Percentiles rank a stretch among this genome's conserved stretches.
These are phyloP conservation scores for Phymatotrichopsis omnivora DNA, from an alignment of 2,329 filamentous ascomycete genomes.

Conservation along the genomic window DNA sequence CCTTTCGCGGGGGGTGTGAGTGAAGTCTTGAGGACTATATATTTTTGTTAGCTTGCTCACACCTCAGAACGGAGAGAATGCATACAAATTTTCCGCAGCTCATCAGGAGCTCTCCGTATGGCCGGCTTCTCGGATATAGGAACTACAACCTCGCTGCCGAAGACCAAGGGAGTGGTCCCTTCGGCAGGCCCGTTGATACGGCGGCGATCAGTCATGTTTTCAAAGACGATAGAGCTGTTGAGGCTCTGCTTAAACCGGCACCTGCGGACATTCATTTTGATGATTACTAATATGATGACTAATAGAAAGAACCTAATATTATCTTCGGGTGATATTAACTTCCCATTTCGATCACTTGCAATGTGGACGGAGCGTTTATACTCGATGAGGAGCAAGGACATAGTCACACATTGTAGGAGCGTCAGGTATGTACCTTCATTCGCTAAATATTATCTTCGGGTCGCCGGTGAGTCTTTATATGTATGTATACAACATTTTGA, in stretches of 20 bases:
- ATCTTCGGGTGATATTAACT: background rate
- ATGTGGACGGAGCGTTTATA: constrained; percentile 12
- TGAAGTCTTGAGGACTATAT: constrained; percentile 73
- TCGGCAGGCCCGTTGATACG: constrained; percentile 81
- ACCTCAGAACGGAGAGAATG: constrained; percentile 25
- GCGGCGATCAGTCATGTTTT: constrained; percentile 63
- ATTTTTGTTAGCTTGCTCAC: constrained; percentile 26
- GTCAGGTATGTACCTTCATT: no score
- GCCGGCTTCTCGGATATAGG: constrained; percentile 44
- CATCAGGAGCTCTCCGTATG: constrained; percentile 49
- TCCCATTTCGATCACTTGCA: no score
- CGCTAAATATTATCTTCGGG: no score
- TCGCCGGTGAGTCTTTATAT: no score
- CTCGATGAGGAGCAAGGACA: constrained; percentile 1
- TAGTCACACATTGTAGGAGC: constrained; percentile 9
- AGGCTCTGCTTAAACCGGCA: no score
- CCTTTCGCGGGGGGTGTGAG: constrained; percentile 88
- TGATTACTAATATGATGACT: no score
- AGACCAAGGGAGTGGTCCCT: constrained; percentile 64
- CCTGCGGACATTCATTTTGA: no score
- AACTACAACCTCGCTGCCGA: constrained; percentile 43
- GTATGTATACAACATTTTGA: no score
- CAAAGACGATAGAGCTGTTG: background rate
- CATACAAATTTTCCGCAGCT: constrained; percentile 79
- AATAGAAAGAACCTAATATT: background rate